Base-by-base conservation (phyloP, 2,329 filamentous ascomycete species). In the Diaporthe sp. region DNA sequence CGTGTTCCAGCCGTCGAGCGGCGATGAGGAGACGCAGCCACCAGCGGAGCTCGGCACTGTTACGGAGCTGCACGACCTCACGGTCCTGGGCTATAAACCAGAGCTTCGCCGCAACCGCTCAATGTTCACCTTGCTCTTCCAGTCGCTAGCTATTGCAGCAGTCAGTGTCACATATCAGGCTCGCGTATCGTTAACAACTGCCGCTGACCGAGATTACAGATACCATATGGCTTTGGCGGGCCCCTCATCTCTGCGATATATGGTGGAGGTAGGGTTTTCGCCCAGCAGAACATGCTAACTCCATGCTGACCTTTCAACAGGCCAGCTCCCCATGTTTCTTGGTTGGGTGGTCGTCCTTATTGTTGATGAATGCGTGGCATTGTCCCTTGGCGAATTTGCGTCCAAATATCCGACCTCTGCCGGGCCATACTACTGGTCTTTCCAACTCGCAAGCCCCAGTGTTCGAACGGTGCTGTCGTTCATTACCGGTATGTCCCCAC, bases 81-180 rank as follows among this genome's bases (percentile, higher is more conserved):
- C 80, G 28, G 74, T 81, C 25, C 83, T 92, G 31, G 90, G 91
- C 39, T 93, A 93, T 82, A 88, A 86, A 74, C 86, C 89, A 6
- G 89, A 91, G 79, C 83, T 93, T 25, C 84, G 82, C 28, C 87
- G 90, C 31, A 92, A 92, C 77, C 87, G 91, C 44, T 92, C 90
- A 0, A 86, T 92, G 79, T 85, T 88, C 77, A 92, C 90, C 0
- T 83, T 93, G 1, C 84, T 92, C 17, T 92, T 92, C 80, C 90
- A 92, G 81, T 88, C 88, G 0, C 83, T 92, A 10, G 90, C 90
- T 31, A 92, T 92, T 42, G 90, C 90, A 42, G 90, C 90, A 28
- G 83, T 85, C 77, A 75, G 81, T 74, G 13, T 8, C 17, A 49
- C 5, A 51, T n/a, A n/a, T n/a, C n/a, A n/a, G n/a, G n/a, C n/a